Conservation (phyloP, 2,329 filamentous ascomycete species). For the Pseudocercospora musae region DNA sequence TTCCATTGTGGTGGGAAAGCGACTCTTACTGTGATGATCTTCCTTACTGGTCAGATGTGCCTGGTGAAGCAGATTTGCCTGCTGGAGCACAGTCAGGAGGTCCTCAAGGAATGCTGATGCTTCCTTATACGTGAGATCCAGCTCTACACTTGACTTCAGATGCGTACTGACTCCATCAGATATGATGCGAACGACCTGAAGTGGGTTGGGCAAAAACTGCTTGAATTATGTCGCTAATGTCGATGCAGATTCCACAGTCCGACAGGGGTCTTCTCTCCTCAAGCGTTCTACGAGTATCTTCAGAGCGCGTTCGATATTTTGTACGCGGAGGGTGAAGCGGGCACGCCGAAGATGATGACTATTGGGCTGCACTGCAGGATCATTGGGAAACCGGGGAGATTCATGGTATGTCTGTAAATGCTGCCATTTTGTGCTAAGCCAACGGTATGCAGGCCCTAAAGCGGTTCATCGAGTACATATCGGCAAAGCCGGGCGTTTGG, state of each 20-base stretch:
- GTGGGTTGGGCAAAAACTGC: slow-evolving; percentile 30
- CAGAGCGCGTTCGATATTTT: slow-evolving; percentile 54
- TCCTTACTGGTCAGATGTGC: slow-evolving; percentile 52
- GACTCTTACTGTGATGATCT: slow-evolving; percentile 55
- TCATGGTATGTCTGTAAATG: slow-evolving; percentile 20
- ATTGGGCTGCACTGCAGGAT: slow-evolving; percentile 54
- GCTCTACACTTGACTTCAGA: neutral
- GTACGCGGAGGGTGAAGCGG: slow-evolving; percentile 50
- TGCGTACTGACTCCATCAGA: neutral
- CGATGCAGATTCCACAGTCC: slow-evolving; percentile 14
- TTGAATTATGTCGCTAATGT: neutral
- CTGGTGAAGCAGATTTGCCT: slow-evolving; percentile 33
- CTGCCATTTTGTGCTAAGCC: neutral
- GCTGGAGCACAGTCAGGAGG: slow-evolving; percentile 40
- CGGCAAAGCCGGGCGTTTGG: slow-evolving; percentile 47
- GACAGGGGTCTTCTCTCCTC: slow-evolving; percentile 45
- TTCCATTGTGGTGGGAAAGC: slow-evolving; percentile 48
- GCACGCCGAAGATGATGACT: slow-evolving; percentile 57
- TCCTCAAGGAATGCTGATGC: slow-evolving; percentile 52
- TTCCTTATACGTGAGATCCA: slow-evolving; percentile 48
- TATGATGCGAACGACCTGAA: slow-evolving; percentile 53
- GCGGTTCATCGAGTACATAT: slow-evolving; percentile 52
- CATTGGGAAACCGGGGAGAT: slow-evolving; percentile 51
- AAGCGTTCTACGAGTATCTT: slow-evolving; percentile 45
- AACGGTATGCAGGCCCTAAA: slow-evolving; percentile 40